A percentile compares a stretch with the other conserved stretches of the same genome.
Conservation (phyloP, 768 basidiomycete species). For the Suillus discolor region DNA sequence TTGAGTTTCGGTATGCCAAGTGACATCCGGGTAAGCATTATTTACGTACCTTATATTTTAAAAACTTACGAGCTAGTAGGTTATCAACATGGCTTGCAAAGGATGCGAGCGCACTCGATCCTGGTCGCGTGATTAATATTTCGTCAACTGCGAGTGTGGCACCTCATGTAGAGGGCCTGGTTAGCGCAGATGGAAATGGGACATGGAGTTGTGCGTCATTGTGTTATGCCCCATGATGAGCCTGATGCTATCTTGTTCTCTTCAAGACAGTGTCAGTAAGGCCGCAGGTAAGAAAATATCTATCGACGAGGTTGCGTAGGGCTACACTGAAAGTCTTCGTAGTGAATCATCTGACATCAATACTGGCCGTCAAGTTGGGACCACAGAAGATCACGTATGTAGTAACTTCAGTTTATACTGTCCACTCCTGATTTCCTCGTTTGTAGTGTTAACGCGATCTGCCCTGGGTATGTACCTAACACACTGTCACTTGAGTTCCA, state of each 20-base stretch:
- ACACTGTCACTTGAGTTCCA: not conserved
- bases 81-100: constrained; percentile 60
- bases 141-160: constrained; percentile 68
- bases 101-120: constrained; percentile 61
- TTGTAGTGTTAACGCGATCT: constrained; percentile 79
- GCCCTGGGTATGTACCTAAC: constrained; percentile 61
- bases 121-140: constrained; percentile 80
- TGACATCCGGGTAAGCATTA: constrained; percentile 44
- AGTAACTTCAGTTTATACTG: not conserved
- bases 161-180: constrained; percentile 46
- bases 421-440: constrained; percentile 8
- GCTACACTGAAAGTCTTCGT: not conserved
- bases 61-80: constrained; percentile 13
- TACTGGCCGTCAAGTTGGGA: constrained; percentile 67
- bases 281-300: constrained; percentile 56
- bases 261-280: constrained; percentile 76
- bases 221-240: not conserved
- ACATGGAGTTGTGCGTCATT: constrained; percentile 75
- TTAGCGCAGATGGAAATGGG: constrained; percentile 61
- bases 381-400: constrained; percentile 66
- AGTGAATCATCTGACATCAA: constrained; percentile 80
- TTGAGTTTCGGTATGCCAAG: constrained; percentile 26
- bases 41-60: not conserved
- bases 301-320: not conserved
- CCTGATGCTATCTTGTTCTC: constrained; percentile 5